Evolutionary conservation across 1,284 basidiomycete genomes (phyloP).

Genomic region (Cystobasidium pallidum): DNA sequence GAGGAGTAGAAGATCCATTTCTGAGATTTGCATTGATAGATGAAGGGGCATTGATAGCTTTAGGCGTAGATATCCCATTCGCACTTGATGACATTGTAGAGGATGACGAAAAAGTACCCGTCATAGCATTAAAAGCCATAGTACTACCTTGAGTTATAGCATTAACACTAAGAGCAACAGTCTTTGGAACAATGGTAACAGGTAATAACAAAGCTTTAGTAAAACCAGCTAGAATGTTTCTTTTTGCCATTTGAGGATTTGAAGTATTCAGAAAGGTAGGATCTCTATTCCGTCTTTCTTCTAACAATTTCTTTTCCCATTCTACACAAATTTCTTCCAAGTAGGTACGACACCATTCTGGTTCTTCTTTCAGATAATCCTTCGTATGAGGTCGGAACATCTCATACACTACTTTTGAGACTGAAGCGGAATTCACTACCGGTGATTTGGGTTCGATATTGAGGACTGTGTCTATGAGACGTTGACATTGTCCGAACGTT

Average conservation of each 20-base stretch:
- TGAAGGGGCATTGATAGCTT: constrained; percentile 26
- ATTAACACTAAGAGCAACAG: constrained; percentile 73
- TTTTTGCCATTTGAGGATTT: constrained; percentile 89
- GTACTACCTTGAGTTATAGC: constrained; percentile 66
- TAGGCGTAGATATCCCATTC: constrained; percentile 47
- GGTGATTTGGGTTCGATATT: constrained; percentile 52
- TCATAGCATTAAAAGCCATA: constrained; percentile 73
- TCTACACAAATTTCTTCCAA: constrained; percentile 75
- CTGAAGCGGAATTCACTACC: constrained; percentile 60
- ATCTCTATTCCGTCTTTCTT: constrained; percentile 52
- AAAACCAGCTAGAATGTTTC: constrained; percentile 88
- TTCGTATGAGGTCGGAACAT: constrained; percentile 97
- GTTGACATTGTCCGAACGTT: constrained; percentile 82
- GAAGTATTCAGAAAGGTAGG: constrained; percentile 74
- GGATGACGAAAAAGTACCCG: constrained; percentile 12
- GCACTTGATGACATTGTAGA: not conserved
- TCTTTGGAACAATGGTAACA: constrained; percentile 92
- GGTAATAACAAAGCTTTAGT: constrained; percentile 85
- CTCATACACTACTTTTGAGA: constrained; percentile 81
- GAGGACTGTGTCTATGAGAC: constrained; percentile 76
- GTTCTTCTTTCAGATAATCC: constrained; percentile 92
- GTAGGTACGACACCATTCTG: constrained; percentile 73
- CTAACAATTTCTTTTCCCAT: constrained; percentile 68
- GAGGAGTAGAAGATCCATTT: not conserved
- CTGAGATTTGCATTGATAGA: not conserved